Base-by-base conservation (phyloP, 768 basidiomycete genomes). In the Coprinopsis marcescibilis region DNA sequence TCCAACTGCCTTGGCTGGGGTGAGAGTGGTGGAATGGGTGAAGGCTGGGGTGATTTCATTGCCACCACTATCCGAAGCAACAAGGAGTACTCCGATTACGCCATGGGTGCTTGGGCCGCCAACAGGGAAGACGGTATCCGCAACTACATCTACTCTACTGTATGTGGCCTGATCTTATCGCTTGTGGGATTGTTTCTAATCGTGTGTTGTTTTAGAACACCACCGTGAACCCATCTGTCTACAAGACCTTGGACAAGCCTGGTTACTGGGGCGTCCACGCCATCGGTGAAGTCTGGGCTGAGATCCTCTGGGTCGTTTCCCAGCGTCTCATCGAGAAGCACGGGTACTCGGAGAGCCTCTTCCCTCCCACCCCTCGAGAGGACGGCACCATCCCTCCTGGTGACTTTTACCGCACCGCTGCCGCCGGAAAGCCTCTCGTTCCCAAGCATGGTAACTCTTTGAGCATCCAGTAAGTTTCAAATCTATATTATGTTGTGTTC, bases 31-130 rank as follows among this genome's bases (percentile, higher is more conserved):
- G 95, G 93, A 20, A 97, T 97, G 94, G 94, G 94, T 54, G 92
- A 96, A 67, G 93, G 93, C 12, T 96, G 93, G 93, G 93, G 93
- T 52, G 89, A 93, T 56, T 92, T 84, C 69, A 67, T 96, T 41
- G 94, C 92, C 4, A 97, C 93, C 0, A 80, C 80, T 0, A 85
- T 93, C 59, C 81, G 93, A 39, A 86, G 85, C 67, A 85, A 72
- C 39, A 73, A 72, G 59, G 66, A 66, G 42, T 89, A 92, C 68
- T 74, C 76, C 2, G 86, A 92, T 61, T 93, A 81, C 56, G 68
- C 85, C 1, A 96, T 98, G 94, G 95, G 95, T 39, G 76, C 88
- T 6, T 99, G 95, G 95, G 94, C 94, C 40, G 82, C 90, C 11
- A 94, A 94, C 67, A 67, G 71, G 25, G 69, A 52, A 1, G 60